Evolutionary conservation across 345 rosid species (phyloP), one percentile per base, ranked within the genome.

Genomic region (Populus davidiana): DNA sequence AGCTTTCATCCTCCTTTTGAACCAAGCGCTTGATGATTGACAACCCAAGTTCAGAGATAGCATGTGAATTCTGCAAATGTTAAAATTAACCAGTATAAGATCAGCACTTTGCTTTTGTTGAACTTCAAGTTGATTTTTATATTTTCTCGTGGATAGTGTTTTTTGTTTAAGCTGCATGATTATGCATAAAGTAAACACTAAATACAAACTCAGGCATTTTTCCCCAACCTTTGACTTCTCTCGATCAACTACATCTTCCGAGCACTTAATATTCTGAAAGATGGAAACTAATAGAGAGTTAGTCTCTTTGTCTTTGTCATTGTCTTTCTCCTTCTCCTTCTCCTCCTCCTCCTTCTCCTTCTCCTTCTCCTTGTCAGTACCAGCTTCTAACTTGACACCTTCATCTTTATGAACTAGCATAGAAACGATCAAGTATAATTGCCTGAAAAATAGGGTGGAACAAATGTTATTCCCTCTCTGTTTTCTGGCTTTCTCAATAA

Each of bases 11-110:
- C 63, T 85, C 94, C 84, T 85, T 88, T 75, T 67, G 86, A 78
- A 81, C 80, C 67, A 93, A 82, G 82, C 78, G 87, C 85, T 89
- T 90, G 81, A 79, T 82, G 56, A 91, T 85, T 59, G 89, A 85
- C 82, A 95, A 81, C 80, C 99, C 99, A 77, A 96, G 92, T 80
- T 91, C 99, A 87, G 91, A 89, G 72, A 96, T 85, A 77, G 97
- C 98, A 82, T 90, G 90, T 27, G 97, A 92, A 78, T 88, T 96
- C 99, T 96, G 98, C 71, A 69, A 78, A 86, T 71, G 44, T 39
- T 72, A 82, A 77, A 70, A 77, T 73, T 72, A 52, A 70, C 59
- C 76, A 3, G 50, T 14, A 80, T 82, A 69, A 80, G 77, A 33
- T 71, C 49, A 63, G 41, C 39, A 23, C 33, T 77, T 17, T 67